Conservation (phyloP, 352 stramenopile species). For the Phytophthora cryptogea region DNA sequence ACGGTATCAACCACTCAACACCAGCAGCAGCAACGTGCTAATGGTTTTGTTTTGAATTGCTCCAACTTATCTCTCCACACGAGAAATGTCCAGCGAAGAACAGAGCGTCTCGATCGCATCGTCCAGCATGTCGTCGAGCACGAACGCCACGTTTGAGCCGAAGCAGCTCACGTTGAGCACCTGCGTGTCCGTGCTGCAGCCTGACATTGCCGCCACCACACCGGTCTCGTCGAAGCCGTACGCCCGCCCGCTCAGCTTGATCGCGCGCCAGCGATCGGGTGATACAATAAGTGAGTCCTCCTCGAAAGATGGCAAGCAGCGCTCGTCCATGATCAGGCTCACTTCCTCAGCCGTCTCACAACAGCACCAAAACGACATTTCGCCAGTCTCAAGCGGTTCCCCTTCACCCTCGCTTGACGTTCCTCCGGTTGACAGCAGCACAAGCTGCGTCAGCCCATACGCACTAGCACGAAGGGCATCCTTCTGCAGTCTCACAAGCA, state of each 20-base stretch:
- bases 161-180: slow-evolving; percentile 90
- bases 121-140: slow-evolving; percentile 80
- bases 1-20: slow-evolving; percentile 16
- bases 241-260: slow-evolving; percentile 79
- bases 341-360: slow-evolving; percentile 86
- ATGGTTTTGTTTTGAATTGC: slow-evolving; percentile 9
- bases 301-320: slow-evolving; percentile 67
- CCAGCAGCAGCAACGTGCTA: slow-evolving; percentile 9
- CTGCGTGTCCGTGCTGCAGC: slow-evolving; percentile 75
- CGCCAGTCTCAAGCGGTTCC: slow-evolving; percentile 21
- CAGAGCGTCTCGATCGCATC: slow-evolving; percentile 72
- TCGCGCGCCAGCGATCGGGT: slow-evolving; percentile 84
- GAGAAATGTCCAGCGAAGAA: slow-evolving; percentile 67
- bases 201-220: slow-evolving; percentile 86
- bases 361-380: slow-evolving; percentile 83
- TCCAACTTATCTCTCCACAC: slow-evolving; percentile 55
- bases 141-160: slow-evolving; percentile 81
- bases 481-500: slow-evolving; percentile 80
- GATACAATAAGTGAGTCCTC: slow-evolving; percentile 80
- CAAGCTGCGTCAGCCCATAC: slow-evolving; percentile 79
- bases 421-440: slow-evolving; percentile 53
- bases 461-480: slow-evolving; percentile 72
- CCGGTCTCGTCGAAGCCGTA: slow-evolving; percentile 89
- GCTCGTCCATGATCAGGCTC: slow-evolving; percentile 79
- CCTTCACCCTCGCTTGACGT: slow-evolving; percentile 15